Percentiles rank a stretch among this genome's conserved stretches.
phyloP scores from a whole-genome alignment of 140 eudicot genomes.

The Anethum foeniculum region DNA sequence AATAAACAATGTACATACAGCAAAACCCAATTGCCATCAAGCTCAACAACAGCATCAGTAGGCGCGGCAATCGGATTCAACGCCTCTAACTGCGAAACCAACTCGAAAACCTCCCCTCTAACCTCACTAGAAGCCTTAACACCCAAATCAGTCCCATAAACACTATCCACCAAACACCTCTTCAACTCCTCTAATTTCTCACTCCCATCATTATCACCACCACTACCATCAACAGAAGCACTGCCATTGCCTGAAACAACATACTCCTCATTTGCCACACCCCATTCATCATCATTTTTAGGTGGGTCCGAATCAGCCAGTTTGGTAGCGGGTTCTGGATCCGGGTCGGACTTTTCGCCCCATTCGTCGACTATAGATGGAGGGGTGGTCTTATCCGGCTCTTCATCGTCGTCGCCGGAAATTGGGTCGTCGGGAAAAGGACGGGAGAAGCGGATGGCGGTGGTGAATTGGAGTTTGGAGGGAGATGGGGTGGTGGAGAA shows the following conservation, averaged over 20 bases:
- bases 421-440: constrained; percentile 21
- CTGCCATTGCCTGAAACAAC: constrained; percentile 36
- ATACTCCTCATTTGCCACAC: constrained; percentile 14
- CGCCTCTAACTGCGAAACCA: constrained; percentile 70
- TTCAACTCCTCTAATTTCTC: constrained; percentile 46
- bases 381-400: constrained; percentile 24
- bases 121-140: constrained; percentile 68
- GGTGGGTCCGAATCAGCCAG: constrained; percentile 68
- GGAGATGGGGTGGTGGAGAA: constrained; percentile 18
- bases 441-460: constrained; percentile 33
- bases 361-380: constrained; percentile 51
- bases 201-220: constrained; percentile 15
- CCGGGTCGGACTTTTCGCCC: constrained; percentile 85
- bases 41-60: constrained; percentile 55
- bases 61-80: constrained; percentile 75
- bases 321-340: constrained; percentile 44
- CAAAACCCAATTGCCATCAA: constrained; percentile 89
- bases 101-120: constrained; percentile 78
- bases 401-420: constrained; percentile 38
- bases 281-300: constrained; percentile 76
- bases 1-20: constrained; percentile 41
- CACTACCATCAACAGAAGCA: constrained; percentile 16
- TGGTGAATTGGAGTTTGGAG: constrained; percentile 8
- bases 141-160: constrained; percentile 79
- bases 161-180: constrained; percentile 78